Percentiles rank a stretch among this genome's conserved stretches.
Conservation (phyloP, 108 stramenopile genomes). For the Skeletonema grethae region DNA sequence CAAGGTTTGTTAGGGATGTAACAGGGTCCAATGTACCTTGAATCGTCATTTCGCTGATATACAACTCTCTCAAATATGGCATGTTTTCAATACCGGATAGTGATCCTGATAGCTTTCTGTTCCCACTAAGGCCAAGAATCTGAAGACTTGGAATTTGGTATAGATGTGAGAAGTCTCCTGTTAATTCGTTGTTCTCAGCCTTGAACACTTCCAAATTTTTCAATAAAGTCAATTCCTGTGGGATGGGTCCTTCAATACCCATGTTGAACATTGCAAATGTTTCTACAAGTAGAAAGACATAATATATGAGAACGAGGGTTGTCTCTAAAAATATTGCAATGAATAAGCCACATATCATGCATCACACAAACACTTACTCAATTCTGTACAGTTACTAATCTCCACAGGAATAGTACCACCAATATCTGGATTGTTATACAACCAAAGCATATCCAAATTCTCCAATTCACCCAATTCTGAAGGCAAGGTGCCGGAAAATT, state of each 20-base stretch:
- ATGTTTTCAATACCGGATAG: constrained; percentile 15
- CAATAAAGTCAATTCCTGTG: constrained; percentile 18
- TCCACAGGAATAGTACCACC: constrained; percentile 46
- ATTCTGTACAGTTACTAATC: constrained; percentile 37
- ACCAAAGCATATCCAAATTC: constrained; percentile 35
- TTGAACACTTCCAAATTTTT: constrained; percentile 44
- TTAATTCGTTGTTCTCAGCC: constrained; percentile 49
- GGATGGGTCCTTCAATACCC: constrained; percentile 29
- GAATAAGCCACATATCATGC: background rate
- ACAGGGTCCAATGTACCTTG: constrained; percentile 22
- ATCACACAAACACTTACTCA: constrained; percentile 27
- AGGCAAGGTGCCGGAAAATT: constrained; percentile 43
- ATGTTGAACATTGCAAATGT: constrained; percentile 34
- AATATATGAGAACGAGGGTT: background rate
- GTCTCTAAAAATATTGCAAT: background rate
- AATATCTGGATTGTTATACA: constrained; percentile 38
- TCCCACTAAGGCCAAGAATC: constrained; percentile 45
- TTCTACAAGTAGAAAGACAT: constrained; percentile 16
- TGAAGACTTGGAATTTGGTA: constrained; percentile 28
- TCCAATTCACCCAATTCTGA: constrained; percentile 27
- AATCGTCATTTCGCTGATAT: constrained; percentile 22
- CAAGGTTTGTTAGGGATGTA: constrained; percentile 15
- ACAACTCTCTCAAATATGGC: constrained; percentile 27
- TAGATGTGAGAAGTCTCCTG: constrained; percentile 13
- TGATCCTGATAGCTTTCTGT: constrained; percentile 19